Conservation (phyloP, 2,329 filamentous ascomycete genomes). For the Knufia petricola region DNA sequence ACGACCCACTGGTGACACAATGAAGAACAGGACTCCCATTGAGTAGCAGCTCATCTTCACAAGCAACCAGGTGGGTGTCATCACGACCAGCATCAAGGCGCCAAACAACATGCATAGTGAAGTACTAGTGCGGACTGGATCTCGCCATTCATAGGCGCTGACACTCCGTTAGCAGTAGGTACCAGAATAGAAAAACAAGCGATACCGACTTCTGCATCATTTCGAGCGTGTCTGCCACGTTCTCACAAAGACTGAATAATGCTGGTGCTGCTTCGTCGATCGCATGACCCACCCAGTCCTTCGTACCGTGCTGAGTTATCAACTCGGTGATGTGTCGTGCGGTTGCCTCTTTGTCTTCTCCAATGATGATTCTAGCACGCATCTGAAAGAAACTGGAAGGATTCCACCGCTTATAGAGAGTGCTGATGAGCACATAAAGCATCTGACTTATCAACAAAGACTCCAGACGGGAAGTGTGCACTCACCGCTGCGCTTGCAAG, state of each 20-base stretch:
- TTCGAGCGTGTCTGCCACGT: conserved; percentile 11
- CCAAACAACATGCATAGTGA: conserved; percentile 7
- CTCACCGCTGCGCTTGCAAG: conserved; percentile 10
- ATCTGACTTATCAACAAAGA: conserved; percentile 6
- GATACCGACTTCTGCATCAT: conserved; percentile 10
- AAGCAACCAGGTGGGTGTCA: conserved; percentile 12
- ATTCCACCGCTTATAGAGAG: conserved; percentile 9
- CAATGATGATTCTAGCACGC: background rate
- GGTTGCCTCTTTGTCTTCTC: conserved; percentile 9
- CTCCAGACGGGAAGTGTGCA: background rate
- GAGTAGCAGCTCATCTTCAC: conserved; percentile 9
- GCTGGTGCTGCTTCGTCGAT: conserved; percentile 10
- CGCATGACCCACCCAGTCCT: conserved; percentile 10
- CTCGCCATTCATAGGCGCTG: conserved; percentile 14
- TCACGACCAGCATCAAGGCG: conserved; percentile 5
- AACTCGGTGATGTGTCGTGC: conserved; percentile 9
- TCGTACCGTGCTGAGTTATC: conserved; percentile 11
- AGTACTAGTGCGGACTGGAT: conserved; percentile 6
- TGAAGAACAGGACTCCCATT: conserved; percentile 12
- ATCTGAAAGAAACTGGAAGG: conserved; percentile 5
- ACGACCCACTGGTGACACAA: conserved; percentile 8
- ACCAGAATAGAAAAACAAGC: background rate
- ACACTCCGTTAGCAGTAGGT: background rate
- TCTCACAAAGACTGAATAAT: conserved; percentile 3
- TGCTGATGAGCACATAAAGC: conserved; percentile 9